These are phyloP conservation scores for Trichosporon sp. DNA, from an alignment of 1,284 basidiomycete genomes.

Conservation along the genomic window DNA sequence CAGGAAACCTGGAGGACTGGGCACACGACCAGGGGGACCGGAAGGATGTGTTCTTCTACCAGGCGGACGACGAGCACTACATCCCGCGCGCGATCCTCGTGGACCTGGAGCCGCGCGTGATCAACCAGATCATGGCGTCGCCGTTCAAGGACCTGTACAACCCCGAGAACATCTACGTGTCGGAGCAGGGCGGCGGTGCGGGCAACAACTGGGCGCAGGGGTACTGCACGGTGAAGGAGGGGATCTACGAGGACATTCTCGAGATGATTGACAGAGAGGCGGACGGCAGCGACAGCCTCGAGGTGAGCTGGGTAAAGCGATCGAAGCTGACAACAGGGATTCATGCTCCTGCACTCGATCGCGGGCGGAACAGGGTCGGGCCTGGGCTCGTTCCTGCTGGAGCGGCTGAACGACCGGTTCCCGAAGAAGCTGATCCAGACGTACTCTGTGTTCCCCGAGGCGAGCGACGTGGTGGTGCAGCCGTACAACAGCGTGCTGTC, in stretches of 20 bases:
- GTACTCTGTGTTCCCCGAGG: slow-evolving; percentile 97
- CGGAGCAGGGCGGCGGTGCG: slow-evolving; percentile 93
- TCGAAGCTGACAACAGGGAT: slow-evolving; percentile 61
- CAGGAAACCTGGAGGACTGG: slow-evolving; percentile 91
- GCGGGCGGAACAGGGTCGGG: slow-evolving; percentile 98
- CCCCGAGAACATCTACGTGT: slow-evolving; percentile 95
- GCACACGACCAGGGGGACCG: slow-evolving; percentile 82
- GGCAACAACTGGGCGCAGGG: slow-evolving; percentile 99
- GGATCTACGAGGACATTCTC: slow-evolving; percentile 94
- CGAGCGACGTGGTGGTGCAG: slow-evolving; percentile 92
- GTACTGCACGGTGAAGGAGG: slow-evolving; percentile 74
- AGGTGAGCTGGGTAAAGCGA: slow-evolving; percentile 57
- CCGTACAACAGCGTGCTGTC: slow-evolving; percentile 96
- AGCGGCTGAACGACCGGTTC: slow-evolving; percentile 94
- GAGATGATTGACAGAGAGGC: slow-evolving; percentile 99
- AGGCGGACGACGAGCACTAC: slow-evolving; percentile 99
- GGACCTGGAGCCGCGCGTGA: slow-evolving; percentile 98
- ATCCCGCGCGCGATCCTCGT: slow-evolving; percentile 94
- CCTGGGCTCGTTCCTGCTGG: slow-evolving; percentile 92
- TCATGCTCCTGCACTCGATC: slow-evolving; percentile 98
- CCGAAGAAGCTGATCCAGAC: slow-evolving; percentile 99
- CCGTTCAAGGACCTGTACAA: slow-evolving; percentile 93
- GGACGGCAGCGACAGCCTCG: slow-evolving; percentile 94
- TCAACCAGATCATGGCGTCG: slow-evolving; percentile 90
- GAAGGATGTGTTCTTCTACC: slow-evolving; percentile 99